phyloP scores from a whole-genome alignment of 2,329 filamentous ascomycete genomes.

The Anisogramma anomala region DNA sequence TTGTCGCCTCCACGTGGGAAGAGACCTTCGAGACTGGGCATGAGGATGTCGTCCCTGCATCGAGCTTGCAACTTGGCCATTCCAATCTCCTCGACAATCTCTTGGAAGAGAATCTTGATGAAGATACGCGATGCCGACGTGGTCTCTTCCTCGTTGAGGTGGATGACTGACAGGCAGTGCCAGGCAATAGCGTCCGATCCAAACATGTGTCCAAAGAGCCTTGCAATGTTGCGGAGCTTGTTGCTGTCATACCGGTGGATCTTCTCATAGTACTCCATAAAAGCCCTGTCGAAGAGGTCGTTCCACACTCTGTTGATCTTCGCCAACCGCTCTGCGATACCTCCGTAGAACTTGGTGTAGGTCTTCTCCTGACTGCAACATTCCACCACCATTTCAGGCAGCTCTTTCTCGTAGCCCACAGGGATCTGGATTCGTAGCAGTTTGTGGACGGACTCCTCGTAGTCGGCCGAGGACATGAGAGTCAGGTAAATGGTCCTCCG shows the following conservation, averaged over 20 bases:
- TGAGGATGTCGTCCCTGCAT: conserved; percentile 66
- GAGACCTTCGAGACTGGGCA: conserved; percentile 67
- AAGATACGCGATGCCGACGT: conserved; percentile 96
- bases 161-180: conserved; percentile 76
- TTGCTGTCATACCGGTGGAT: conserved; percentile 98
- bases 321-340: conserved; percentile 88
- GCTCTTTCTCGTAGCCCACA: conserved; percentile 71
- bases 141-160: conserved; percentile 92
- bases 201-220: conserved; percentile 87
- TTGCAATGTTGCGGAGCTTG: conserved; percentile 83
- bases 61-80: conserved; percentile 67
- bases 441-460: conserved; percentile 96
- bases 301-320: conserved; percentile 94
- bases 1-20: conserved; percentile 81
- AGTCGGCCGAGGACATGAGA: conserved; percentile 91
- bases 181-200: conserved; percentile 82
- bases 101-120: conserved; percentile 94
- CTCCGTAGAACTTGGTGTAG: conserved; percentile 92
- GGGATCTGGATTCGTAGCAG: conserved; percentile 89
- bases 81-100: conserved; percentile 76
- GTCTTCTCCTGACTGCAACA: conserved; percentile 94
- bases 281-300: conserved; percentile 81
- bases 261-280: conserved; percentile 89
- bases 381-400: conserved; percentile 95
- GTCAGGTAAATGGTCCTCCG: conserved; percentile 93